Base-by-base conservation (phyloP, 164 flowering plant species). In the Piper longum region DNA sequence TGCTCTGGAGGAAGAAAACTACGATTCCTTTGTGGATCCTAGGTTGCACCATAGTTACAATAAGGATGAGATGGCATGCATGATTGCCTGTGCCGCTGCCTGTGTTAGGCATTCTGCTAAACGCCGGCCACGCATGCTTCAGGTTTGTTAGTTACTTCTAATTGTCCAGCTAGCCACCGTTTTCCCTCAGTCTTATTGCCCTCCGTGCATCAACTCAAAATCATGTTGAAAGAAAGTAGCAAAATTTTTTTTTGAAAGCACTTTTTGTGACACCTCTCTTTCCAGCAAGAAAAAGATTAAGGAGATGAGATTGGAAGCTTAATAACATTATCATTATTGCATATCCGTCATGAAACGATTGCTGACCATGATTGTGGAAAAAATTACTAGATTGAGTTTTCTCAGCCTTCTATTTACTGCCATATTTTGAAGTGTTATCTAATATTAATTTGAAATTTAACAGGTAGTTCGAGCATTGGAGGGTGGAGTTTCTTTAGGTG, bases 71-170 rank as follows among this genome's bases (percentile, higher is more conserved):
- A 89, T 92, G 89, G 77, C 83, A 66, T 77, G 85, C 52, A 82
- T 89, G 95, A 83, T 85, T 67, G 83, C 95, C 26, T 89, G 96
- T 80, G 96, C 96, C 52, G 96, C 95, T 66, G 83, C 96, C 59
- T 80, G 89, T 70, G 91, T 89, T 54, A 91, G 98, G 55, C 95
- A 89, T 76, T 89, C 96, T 56, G 91, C 95, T 42, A 66, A 81
- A 51, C 90, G 88, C 62, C 77, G 98, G 39, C 98, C 98, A 42
- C 74, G 83, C 57, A 86, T 89, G 93, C 85, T 92, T 67, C 98
- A 87, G 95, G 98, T 91, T 77, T 18, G 52, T 48, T 48, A 48
- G 14, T 48, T 48, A 12, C 52, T 48, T 48, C 52, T 9, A 48
- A 48, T 48, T 12, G 52, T 48, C 14, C 9, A 48, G 14, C 52